Evolutionary conservation across 805 yeast species (phyloP), one percentile per base, ranked within the genome.

Genomic region (Pichia ethanolica): DNA sequence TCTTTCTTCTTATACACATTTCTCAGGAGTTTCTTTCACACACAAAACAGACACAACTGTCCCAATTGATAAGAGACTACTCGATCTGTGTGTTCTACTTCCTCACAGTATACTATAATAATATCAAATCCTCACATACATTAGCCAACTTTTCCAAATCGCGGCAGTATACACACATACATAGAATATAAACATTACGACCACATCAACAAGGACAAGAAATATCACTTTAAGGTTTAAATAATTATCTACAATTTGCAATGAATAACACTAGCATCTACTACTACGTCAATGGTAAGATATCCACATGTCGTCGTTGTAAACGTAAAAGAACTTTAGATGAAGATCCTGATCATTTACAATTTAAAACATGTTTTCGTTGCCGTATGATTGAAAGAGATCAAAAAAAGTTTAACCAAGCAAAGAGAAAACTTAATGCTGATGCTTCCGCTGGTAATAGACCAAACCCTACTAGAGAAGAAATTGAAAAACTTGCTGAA

Each of bases 311-410:
- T 58, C 79, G 82, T 59, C 75, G 82, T 57, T 77, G 82, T 65
- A 77, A 77, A 58, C 64, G 80, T 46, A 73, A 75, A 70, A 70
- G 82, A 64, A 70, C 75, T 54, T 74, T 72, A 52, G 77, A 76
- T 52, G 82, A 77, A 61, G 77, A 78, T 27, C 75, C 78, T 2
- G 81, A 77, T 53, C 81, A 77, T 39, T 68, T 72, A 55, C 79
- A 75, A 58, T 77, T 76, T 60, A 77, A 77, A 53, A 77, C 82
- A 5, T 77, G 82, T 63, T 79, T 77, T 58, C 76, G 78, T 53
- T 77, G 82, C 58, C 70, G 82, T 50, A 74, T 76, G 60, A 73
- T 77, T 43, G 82, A 77, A 59, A 65, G 82, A 52, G 67, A 65
- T 20, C 69, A 65, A 48, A 65, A 65, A 51, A 63, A 66, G 39